Evolutionary conservation across 441 rosid genomes (phyloP).

Genomic region (Erysimum pusillum): DNA sequence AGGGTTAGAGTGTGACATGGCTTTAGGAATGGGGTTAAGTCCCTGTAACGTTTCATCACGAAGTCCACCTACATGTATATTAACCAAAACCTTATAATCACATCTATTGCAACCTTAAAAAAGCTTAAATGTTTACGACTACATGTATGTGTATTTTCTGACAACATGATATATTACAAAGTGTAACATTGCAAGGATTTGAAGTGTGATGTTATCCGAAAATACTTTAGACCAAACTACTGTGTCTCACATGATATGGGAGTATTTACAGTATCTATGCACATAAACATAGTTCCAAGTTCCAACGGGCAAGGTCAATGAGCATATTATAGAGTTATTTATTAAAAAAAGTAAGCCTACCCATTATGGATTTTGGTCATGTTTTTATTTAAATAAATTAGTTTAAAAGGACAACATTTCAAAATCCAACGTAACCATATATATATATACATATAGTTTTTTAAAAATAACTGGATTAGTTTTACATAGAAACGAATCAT

Average conservation of each 20-base stretch:
- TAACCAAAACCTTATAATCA: background rate
- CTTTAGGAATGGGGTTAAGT: slow-evolving; percentile 71
- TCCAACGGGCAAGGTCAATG: slow-evolving; percentile 23
- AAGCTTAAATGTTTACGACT: slow-evolving; percentile 5
- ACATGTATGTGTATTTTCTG: background rate
- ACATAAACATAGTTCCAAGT: slow-evolving; percentile 9
- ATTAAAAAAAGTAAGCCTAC: background rate
- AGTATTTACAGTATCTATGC: background rate
- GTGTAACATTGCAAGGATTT: slow-evolving; percentile 5
- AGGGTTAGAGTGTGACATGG: slow-evolving; percentile 75
- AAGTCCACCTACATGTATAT: slow-evolving; percentile 74
- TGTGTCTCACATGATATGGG: background rate
- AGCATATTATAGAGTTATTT: background rate
- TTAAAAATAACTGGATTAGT: background rate
- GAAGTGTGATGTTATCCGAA: slow-evolving; percentile 2
- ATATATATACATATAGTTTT: background rate
- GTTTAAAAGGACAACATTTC: slow-evolving; percentile 4
- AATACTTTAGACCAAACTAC: slow-evolving; percentile 1
- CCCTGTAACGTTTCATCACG: slow-evolving; percentile 77
- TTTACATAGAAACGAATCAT: background rate
- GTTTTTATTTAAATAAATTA: background rate
- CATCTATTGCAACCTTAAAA: background rate
- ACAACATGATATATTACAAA: background rate
- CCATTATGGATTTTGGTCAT: slow-evolving; percentile 11
- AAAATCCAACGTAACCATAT: too few relatives aligned